Evolutionary conservation across 352 stramenopile species (phyloP), one percentile per base, ranked within the genome.

Genomic region (Globisporangium sylvaticum): DNA sequence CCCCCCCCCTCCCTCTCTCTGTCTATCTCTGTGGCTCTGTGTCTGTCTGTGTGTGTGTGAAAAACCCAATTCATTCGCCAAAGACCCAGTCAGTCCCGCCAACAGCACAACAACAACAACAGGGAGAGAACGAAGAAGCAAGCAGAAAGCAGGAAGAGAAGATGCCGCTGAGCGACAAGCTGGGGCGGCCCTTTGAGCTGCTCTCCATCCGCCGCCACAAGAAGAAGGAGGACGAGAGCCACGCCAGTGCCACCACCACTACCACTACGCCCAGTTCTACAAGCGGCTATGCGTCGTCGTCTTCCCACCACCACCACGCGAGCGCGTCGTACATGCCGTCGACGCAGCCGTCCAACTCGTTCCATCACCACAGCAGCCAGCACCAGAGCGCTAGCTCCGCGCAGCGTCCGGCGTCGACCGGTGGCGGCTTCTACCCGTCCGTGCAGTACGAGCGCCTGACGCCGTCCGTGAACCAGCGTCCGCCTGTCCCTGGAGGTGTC

Each of bases 201-300:
- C 72, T 91, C 22, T 88, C 80, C 25, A 80, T 91, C 37, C 71
- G 85, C 8, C 77, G 83, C 29, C 79, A 82, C 62, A 88, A 87
- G 60, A 85, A 83, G 63, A 83, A 84, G 58, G 69, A 87, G 27
- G 72, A 83, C 53, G 65, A 67, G 25, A 58, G 42, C 24, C 67
- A 63, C 57, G 61, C 59, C 46, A 58, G 59, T n/a, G 9, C 50
- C 52, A 52, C 54, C 24, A 53, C 31, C 24, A n/a, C 58, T 20
- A 22, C 48, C 12, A 32, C n/a, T n/a, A n/a, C n/a, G n/a, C n/a
- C n/a, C 31, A 34, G 31, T 7, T 34, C 31, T 18, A 14, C 52
- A 55, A 53, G 54, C 22, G 64, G 42, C 31, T 39, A 46, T 37
- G 20, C 60, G 7, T 60, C 58, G 34, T 63, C 48, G 14, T 60